Base-by-base conservation (phyloP, 228 moss, liverwort and hornwort species). In the Sphagnum fallax region DNA sequence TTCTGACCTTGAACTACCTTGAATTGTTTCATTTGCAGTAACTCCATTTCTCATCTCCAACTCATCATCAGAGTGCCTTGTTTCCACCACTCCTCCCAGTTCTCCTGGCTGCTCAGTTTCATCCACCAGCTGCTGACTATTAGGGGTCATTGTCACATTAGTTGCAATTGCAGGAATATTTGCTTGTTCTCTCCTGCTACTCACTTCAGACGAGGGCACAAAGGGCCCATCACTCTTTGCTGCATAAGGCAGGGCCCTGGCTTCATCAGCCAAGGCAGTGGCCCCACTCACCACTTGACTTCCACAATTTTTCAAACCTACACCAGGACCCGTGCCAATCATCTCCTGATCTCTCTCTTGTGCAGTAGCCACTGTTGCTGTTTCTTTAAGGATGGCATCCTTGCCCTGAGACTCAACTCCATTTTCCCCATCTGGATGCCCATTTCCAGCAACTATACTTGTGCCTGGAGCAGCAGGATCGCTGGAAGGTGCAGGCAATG, bases 1-100 rank as follows among this genome's bases (percentile, higher is more conserved):
- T 51, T 92, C 95, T 4, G 88, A 80, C 67, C 84, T 95, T 18
- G 79, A 73, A 68, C 79, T 78, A 70, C 77, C 82, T 64, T 86
- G 86, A 18, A 83, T 32, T 66, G 79, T 50, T 47, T 83, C 83
- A 53, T 72, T 79, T 6, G 66, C 68, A 51, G 66, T 67, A 59
- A 68, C 52, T 4, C 75, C 71, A 49, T 51, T 69, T 65, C 65
- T 67, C 6, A 53, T 60, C 51, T 88, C 81, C 50, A 72, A 78
- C n/a, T 74, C 83, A 52, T 83, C 82, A 32, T 80, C 78, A 16
- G 66, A 71, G 5, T 76, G 75, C 57, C 71, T 76, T 69, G 71
- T 16, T 65, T 78, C 67, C 15, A 75, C 73, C 71, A 48, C 51
- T 18, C 71, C 69, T 5, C 50, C 65, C 50, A 69, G 15, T 49